Conservation (phyloP, 2,329 filamentous ascomycete genomes). For the Lecanicillium sp. region DNA sequence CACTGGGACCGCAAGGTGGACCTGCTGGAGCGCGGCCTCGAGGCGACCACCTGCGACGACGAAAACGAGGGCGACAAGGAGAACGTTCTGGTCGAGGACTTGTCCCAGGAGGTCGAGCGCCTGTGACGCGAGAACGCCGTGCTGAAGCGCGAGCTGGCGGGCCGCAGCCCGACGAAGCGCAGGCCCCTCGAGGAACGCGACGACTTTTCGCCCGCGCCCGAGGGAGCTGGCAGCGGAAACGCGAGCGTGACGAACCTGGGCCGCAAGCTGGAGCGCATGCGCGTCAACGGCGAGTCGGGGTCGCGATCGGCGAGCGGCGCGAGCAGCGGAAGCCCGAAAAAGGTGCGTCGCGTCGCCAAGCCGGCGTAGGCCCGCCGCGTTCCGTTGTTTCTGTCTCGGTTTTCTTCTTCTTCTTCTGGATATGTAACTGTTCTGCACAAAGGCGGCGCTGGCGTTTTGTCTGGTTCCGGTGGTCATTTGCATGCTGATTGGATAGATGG, state of each 20-base stretch:
- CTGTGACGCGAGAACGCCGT: slow-evolving; percentile 59
- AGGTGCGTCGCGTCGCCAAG: slow-evolving; percentile 42
- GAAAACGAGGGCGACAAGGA: slow-evolving; percentile 55
- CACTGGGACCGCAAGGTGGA: slow-evolving; percentile 85
- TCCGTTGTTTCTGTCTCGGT: too few relatives aligned
- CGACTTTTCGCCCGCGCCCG: slow-evolving; percentile 29
- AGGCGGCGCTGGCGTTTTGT: too few relatives aligned
- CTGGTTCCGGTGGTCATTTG: too few relatives aligned
- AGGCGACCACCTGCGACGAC: slow-evolving; percentile 36
- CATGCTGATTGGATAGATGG: too few relatives aligned
- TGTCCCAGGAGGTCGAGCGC: slow-evolving; percentile 66
- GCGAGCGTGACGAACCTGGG: slow-evolving; percentile 33
- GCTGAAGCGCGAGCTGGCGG: slow-evolving; percentile 59
- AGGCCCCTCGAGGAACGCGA: slow-evolving; percentile 49
- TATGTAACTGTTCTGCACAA: too few relatives aligned
- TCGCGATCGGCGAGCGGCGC: slow-evolving; percentile 21
- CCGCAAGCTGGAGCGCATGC: slow-evolving; percentile 44
- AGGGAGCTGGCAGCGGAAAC: slow-evolving; percentile 10
- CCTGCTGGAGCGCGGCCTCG: slow-evolving; percentile 47
- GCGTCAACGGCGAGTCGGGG: slow-evolving; percentile 35
- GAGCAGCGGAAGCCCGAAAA: slow-evolving; percentile 43
- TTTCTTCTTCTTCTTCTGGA: too few relatives aligned
- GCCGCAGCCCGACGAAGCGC: slow-evolving; percentile 57
- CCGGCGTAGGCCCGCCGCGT: too few relatives aligned
- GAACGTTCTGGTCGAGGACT: slow-evolving; percentile 55